Base-by-base conservation (phyloP, 176 grass and related monocot genomes). In the Oryza meyeriana region DNA sequence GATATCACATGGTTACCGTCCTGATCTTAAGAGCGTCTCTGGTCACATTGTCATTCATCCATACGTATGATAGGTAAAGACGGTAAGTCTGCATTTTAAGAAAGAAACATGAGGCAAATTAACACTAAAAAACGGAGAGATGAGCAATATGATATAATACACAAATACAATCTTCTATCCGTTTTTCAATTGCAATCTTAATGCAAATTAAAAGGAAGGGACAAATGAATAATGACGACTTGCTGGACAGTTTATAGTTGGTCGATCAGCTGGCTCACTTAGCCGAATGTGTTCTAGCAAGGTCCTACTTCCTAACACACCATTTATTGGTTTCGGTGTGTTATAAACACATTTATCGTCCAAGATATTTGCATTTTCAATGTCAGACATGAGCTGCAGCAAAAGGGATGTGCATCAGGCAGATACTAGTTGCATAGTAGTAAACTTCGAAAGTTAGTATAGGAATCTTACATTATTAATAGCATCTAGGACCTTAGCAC, bases 21-120 rank as follows among this genome's bases (percentile, higher is more conserved):
- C 89, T 89, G 36, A 89, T 48, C 10, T 83, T 55, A 10, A 94
- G 83, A 83, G 89, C 73, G 26, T 67, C 52, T 85, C 73, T 40
- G 8, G 84, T 76, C 31, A 38, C 8, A 25, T 85, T 76, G 62
- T 62, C 14, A 20, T 91, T 94, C 33, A 69, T 73, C 92, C 84
- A 94, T 2, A 79, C 67, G 61, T 87, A 87, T 0, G 77, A 36
- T 1, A 94, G 41, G 62, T 84, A 85, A 52, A 75, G 81, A 66
- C 61, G 10, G 6, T 94, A 92, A 42, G 36, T 32, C 85, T 94
- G 75, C 14, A 68, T 17, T 61, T 80, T 7, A 55, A 12, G 58
- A 66, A 29, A 22, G 38, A 57, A 40, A 5, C 22, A 12, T 2
- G 44, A 47, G 18, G 5, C 22, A 22, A 30, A 47, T 4, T 47